Evolutionary conservation across 495 filamentous ascomycete species (phyloP).

Genomic region (Penicillium parvum): DNA sequence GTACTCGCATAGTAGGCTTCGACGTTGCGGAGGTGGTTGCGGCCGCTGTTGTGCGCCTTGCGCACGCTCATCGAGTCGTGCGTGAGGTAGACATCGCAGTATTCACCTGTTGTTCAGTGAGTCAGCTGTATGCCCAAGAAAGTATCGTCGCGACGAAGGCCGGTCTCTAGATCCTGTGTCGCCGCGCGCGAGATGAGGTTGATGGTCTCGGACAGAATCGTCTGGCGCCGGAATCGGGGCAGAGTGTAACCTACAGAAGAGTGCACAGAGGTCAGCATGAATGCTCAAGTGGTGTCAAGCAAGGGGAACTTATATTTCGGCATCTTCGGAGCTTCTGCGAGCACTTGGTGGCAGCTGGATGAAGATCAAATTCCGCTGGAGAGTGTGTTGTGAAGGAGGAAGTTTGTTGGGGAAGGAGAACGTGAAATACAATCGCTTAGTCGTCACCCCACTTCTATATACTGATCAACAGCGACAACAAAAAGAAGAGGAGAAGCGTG

Average conservation of each 20-base stretch:
- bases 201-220: neutral
- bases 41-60: constrained; percentile 94
- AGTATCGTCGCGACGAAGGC: too few species aligned
- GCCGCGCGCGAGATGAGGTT: constrained; percentile 11
- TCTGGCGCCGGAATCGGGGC: neutral
- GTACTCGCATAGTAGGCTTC: constrained; percentile 97
- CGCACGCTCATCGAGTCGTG: constrained; percentile 99
- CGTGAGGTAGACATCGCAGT: constrained; percentile 99
- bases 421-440: too few species aligned
- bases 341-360: constrained; percentile 18
- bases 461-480: too few species aligned
- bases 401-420: too few species aligned
- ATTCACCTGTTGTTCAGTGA: constrained; percentile 66
- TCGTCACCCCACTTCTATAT: too few species aligned
- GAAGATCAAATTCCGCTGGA: too few species aligned
- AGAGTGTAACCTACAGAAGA: constrained; percentile 60
- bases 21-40: constrained; percentile 95
- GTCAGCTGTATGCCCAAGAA: too few species aligned
- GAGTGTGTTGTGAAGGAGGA: too few species aligned
- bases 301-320: constrained; percentile 68
- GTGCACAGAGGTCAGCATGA: constrained; percentile 51
- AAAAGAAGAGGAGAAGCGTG: too few species aligned
- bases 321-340: constrained; percentile 49
- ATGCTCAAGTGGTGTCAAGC: neutral
- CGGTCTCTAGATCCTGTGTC: constrained; percentile 1